Conservation (phyloP, 257 asterid species). For the Apocynum venetum region DNA sequence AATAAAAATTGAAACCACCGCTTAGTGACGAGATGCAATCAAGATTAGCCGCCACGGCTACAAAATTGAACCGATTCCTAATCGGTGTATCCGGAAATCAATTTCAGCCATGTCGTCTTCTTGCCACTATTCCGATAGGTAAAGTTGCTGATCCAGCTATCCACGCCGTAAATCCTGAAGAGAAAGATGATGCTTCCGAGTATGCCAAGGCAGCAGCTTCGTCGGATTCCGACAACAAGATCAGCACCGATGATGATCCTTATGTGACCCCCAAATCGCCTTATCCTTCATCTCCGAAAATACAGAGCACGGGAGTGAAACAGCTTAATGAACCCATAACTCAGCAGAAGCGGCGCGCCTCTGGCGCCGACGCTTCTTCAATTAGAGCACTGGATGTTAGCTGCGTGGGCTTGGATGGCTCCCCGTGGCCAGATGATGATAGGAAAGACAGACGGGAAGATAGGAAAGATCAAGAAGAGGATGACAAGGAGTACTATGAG, state of each 20-base stretch:
- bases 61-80: conserved; percentile 27
- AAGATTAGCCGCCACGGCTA: conserved; percentile 31
- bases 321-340: conserved; percentile 37
- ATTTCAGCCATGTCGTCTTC: conserved; percentile 14
- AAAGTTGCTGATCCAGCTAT: conserved; percentile 63
- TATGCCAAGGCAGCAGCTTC: conserved; percentile 30
- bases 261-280: conserved; percentile 41
- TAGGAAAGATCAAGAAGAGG: conserved; percentile 37
- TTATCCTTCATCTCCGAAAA: conserved; percentile 30
- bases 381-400: conserved; percentile 9
- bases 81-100: not conserved
- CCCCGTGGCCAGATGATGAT: conserved; percentile 54
- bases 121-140: conserved; percentile 27
- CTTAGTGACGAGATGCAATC: conserved; percentile 37
- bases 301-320: conserved; percentile 41
- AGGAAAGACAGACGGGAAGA: conserved; percentile 16
- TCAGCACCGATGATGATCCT: conserved; percentile 25
- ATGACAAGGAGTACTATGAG: conserved; percentile 46
- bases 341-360: conserved; percentile 45
- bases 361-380: not conserved
- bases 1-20: not conserved
- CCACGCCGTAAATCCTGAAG: conserved; percentile 60
- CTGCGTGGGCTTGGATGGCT: conserved; percentile 51
- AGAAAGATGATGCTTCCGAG: conserved; percentile 21
- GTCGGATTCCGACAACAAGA: conserved; percentile 16